Percentiles rank a stretch among this genome's conserved stretches.
These are phyloP conservation scores for Peronospora belbahrii DNA, from an alignment of 352 stramenopile genomes.

Conservation along the genomic window DNA sequence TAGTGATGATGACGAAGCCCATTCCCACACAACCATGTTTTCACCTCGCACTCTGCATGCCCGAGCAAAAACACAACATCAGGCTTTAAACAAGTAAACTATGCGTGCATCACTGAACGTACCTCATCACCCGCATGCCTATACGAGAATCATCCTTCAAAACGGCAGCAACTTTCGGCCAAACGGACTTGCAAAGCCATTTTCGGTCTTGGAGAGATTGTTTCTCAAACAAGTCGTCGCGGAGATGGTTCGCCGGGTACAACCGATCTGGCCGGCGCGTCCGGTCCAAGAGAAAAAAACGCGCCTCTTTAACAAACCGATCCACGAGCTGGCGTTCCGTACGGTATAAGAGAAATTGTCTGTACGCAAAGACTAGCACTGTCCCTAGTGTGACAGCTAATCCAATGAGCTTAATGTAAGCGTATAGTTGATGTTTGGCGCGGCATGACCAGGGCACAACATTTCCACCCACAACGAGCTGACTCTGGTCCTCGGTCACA, in stretches of 20 bases:
- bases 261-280: constrained; percentile 29
- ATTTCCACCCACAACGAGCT: constrained; percentile 37
- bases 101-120: constrained; percentile 13
- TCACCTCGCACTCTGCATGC: constrained; percentile 29
- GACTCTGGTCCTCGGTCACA: constrained; percentile 35
- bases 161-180: constrained; percentile 47
- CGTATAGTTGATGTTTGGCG: constrained; percentile 41
- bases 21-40: constrained; percentile 54
- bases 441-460: constrained; percentile 49
- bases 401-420: constrained; percentile 33
- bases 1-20: constrained; percentile 42
- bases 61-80: constrained; percentile 4
- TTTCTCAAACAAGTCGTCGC: constrained; percentile 57
- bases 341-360: constrained; percentile 32
- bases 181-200: constrained; percentile 48
- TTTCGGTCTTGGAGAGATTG: constrained; percentile 34
- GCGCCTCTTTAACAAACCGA: constrained; percentile 62
- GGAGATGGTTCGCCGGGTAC: constrained; percentile 50
- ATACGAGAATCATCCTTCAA: constrained; percentile 53
- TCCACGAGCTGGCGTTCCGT: constrained; percentile 45
- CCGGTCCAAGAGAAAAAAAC: constrained; percentile 47
- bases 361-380: constrained; percentile 25
- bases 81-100: neutral
- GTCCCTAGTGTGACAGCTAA: constrained; percentile 26
- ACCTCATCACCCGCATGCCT: constrained; percentile 34